Conservation (phyloP, 73 alveolate species). For the Uronychia setigera region DNA sequence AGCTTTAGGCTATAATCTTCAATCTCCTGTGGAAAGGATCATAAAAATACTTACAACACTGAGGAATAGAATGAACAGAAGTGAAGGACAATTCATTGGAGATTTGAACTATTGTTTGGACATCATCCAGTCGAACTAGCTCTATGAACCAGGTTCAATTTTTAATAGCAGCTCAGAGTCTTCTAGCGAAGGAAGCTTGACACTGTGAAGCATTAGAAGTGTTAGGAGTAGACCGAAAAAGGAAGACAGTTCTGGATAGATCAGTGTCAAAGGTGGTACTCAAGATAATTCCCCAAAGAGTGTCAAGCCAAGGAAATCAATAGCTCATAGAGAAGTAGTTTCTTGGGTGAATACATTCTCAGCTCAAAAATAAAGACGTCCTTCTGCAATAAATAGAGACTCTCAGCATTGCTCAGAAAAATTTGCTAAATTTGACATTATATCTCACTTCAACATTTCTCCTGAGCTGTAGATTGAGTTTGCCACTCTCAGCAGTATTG, state of each 20-base stretch:
- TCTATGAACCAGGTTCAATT: background rate
- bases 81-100: background rate
- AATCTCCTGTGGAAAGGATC: background rate
- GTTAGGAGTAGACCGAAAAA: background rate
- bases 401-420: background rate
- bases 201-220: background rate
- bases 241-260: background rate
- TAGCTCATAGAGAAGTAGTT: background rate
- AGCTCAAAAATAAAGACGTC: background rate
- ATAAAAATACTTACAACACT: background rate
- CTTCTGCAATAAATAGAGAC: background rate
- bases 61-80: background rate
- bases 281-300: background rate
- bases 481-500: slow-evolving; percentile 4
- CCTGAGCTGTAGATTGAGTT: background rate
- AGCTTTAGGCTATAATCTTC: background rate
- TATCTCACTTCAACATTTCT: background rate
- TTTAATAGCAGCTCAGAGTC: background rate
- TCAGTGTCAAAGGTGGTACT: background rate
- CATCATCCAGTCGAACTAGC: background rate
- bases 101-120: slow-evolving; percentile 9
- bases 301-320: background rate
- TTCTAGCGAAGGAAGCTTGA: background rate
- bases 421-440: background rate
- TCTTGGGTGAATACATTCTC: background rate